Evolutionary conservation across 2,329 filamentous ascomycete species (phyloP).

Genomic region (Aspergillus quadricinctus): DNA sequence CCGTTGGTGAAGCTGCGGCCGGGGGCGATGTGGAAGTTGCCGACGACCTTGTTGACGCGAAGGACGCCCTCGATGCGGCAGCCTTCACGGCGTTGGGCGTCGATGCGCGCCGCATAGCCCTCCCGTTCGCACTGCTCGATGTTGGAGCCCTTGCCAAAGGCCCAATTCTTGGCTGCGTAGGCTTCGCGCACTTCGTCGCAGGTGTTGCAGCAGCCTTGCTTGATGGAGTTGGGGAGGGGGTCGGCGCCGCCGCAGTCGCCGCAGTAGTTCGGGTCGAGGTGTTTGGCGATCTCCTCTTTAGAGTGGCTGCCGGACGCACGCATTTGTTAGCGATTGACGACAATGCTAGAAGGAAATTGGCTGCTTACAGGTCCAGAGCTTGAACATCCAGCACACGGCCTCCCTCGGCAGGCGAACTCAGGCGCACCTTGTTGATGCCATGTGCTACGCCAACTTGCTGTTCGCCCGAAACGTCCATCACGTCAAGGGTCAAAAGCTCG

Average conservation of each 20-base stretch:
- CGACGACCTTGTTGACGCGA: constrained; percentile 96
- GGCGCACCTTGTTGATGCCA: constrained; percentile 84
- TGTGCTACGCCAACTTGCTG: constrained; percentile 92
- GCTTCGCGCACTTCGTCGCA: constrained; percentile 96
- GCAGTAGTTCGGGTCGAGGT: constrained; percentile 89
- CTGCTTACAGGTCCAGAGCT: constrained; percentile 61
- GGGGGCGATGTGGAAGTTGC: constrained; percentile 97
- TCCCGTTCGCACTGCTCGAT: constrained; percentile 95
- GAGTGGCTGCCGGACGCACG: constrained; percentile 50
- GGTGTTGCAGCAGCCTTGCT: constrained; percentile 91
- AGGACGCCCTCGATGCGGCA: constrained; percentile 90
- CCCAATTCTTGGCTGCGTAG: constrained; percentile 85
- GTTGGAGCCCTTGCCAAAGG: constrained; percentile 84
- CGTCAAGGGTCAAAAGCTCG: constrained; percentile 91
- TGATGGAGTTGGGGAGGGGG: constrained; percentile 65
- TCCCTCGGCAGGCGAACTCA: constrained; percentile 68
- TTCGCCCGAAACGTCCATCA: constrained; percentile 98
- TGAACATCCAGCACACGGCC: constrained; percentile 69
- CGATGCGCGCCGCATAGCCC: constrained; percentile 84
- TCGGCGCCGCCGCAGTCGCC: constrained; percentile 87
- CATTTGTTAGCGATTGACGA: background rate
- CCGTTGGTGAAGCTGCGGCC: constrained; percentile 94
- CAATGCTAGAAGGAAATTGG: constrained; percentile 3
- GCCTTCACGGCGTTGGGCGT: constrained; percentile 83
- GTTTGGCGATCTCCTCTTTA: constrained; percentile 63